Evolutionary conservation across 2,329 filamentous ascomycete genomes (phyloP).

Genomic region (Fusarium ramigenum): DNA sequence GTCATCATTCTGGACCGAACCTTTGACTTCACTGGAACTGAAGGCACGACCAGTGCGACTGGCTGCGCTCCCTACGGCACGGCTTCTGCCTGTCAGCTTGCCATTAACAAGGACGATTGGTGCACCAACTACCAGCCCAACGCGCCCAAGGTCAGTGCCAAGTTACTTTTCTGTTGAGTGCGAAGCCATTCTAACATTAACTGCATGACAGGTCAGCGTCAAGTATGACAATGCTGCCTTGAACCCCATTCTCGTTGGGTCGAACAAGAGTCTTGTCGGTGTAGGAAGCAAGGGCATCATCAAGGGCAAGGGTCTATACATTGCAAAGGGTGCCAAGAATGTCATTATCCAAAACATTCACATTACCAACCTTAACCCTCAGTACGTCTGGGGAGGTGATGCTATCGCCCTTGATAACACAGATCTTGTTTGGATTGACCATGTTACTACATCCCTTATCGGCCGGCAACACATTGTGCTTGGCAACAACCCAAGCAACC

Average conservation of each 20-base stretch:
- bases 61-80: slow-evolving; percentile 70
- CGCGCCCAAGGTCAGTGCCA: slow-evolving; percentile 56
- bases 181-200: not conserved
- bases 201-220: slow-evolving; percentile 45
- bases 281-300: slow-evolving; percentile 62
- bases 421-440: slow-evolving; percentile 8
- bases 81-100: slow-evolving; percentile 61
- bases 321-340: slow-evolving; percentile 50
- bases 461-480: slow-evolving; percentile 7
- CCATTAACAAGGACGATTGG: slow-evolving; percentile 68
- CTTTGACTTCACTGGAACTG: slow-evolving; percentile 65
- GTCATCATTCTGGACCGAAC: slow-evolving; percentile 67
- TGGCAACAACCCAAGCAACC: not conserved
- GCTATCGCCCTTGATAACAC: slow-evolving; percentile 57
- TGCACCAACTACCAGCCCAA: slow-evolving; percentile 66
- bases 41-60: slow-evolving; percentile 60
- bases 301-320: slow-evolving; percentile 60
- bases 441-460: not conserved
- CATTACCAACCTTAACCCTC: slow-evolving; percentile 64
- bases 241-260: slow-evolving; percentile 60
- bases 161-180: fast-evolving
- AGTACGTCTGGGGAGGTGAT: slow-evolving; percentile 69
- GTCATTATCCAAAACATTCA: slow-evolving; percentile 70
- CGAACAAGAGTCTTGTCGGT: slow-evolving; percentile 68
- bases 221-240: slow-evolving; percentile 62